Base-by-base conservation (phyloP, 148 eudicot genomes). In the Arctostaphylos glauca region DNA sequence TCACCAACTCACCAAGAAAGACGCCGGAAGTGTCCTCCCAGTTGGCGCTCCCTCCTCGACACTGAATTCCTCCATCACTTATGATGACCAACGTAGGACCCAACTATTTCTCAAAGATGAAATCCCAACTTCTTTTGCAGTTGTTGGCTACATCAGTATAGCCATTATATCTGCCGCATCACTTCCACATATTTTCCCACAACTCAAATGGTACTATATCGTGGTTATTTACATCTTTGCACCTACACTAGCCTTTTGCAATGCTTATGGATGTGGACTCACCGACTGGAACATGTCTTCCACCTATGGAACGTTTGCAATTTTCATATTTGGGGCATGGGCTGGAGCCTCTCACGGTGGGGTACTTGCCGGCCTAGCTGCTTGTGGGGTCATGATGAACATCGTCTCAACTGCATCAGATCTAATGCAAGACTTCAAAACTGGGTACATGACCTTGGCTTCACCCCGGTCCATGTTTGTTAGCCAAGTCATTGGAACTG, bases 301-400 rank as follows among this genome's bases (percentile, higher is more conserved):
- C 2, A 92, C 98, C 18, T 95, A 95, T 41, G 97, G 98, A 12
- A 95, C 91, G 85, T 83, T 95, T 14, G 96, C 91, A 3, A 92
- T 94, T 81, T 95, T 95, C 53, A 80, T 84, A 5, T 86, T 94
- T 23, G 97, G 97, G 4, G 92, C 96, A 18, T 94, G 97, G 97
- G 98, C 93, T 9, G 97, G 95, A 54, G 84, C 92, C 12, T 79
- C 89, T 4, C 84, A 90, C 5, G 94, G 94, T 55, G 97, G 97
- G 6, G 88, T 94, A 44, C 84, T 94, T 12, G 95, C 94, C 0
- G 98, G 98, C 14, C 70, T 94, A 82, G 98, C 97, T 18, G 97
- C 98, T 0, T 91, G 98, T 76, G 94, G 96, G n/a, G 96, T 94
- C 67, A 91, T 94, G 94, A 94, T 93, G 95, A 93, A 93, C 74